Percentiles rank a stretch among this genome's conserved stretches.
Conservation (phyloP, 2,329 filamentous ascomycete species). For the Cercospora sp. region DNA sequence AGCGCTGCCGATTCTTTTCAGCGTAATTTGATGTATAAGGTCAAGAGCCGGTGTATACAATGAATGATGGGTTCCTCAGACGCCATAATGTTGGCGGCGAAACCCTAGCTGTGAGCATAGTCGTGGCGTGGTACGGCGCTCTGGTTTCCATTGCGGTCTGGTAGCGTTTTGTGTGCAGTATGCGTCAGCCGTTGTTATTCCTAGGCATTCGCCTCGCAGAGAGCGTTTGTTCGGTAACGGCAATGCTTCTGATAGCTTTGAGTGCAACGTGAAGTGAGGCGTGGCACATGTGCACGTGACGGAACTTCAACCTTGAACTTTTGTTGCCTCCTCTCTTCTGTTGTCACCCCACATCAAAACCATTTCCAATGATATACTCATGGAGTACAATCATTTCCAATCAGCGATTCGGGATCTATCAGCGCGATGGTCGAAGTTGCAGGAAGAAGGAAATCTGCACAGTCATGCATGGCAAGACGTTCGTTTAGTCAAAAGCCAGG, state of each 20-base stretch:
- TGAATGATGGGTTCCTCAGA: neutral
- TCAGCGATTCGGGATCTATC: neutral
- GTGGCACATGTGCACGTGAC: neutral
- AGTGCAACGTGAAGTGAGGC: neutral
- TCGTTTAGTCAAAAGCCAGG: neutral
- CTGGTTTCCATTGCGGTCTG: neutral
- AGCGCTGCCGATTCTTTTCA: neutral
- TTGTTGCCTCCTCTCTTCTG: neutral
- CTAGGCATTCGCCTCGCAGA: neutral
- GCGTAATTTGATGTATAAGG: neutral
- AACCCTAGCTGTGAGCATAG: neutral
- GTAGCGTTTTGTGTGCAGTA: neutral
- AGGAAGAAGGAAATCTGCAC: neutral
- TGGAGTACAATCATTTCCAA: neutral
- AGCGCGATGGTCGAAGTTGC: neutral
- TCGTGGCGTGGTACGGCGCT: neutral
- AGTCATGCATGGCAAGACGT: neutral
- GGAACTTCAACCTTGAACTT: neutral
- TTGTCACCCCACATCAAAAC: neutral
- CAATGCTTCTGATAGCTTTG: neutral
- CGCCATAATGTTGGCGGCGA: neutral
- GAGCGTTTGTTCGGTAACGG: neutral
- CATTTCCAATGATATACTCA: neutral
- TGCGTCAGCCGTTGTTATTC: neutral
- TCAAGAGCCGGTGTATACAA: neutral